These are phyloP conservation scores for Cutaneotrichosporon sp. DNA, from an alignment of 1,284 basidiomycete genomes.

Conservation along the genomic window DNA sequence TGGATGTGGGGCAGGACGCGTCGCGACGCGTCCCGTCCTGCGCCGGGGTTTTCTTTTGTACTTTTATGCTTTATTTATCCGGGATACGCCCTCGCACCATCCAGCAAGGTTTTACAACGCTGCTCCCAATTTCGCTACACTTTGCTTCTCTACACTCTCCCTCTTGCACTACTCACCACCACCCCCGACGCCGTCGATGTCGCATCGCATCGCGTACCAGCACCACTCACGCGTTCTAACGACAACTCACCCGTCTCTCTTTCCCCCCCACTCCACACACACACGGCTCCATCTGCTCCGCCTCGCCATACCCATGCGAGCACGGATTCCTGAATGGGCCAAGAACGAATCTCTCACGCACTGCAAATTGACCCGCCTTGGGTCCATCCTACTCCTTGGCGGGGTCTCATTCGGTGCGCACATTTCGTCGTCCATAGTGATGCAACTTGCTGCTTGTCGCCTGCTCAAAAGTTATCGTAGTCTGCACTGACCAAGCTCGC, in stretches of 20 bases:
- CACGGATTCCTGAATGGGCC: conserved; percentile 45
- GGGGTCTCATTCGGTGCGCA: conserved; percentile 25
- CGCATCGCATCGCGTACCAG: no score
- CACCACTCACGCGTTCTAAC: no score
- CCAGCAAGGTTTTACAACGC: no score
- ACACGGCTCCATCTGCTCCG: conserved; percentile 42
- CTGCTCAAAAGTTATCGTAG: background rate
- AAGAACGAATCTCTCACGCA: conserved; percentile 21
- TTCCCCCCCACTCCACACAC: background rate
- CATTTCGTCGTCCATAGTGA: conserved; percentile 2
- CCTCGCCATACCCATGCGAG: conserved; percentile 29
- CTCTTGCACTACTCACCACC: no score
- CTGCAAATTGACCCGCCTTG: conserved; percentile 22
- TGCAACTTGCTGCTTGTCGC: background rate
- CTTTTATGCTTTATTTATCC: no score
- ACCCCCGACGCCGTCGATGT: no score
- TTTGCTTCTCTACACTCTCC: no score
- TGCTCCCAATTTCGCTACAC: no score
- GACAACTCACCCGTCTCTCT: background rate
- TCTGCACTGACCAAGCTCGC: conserved; percentile 13
- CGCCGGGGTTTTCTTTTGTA: no score
- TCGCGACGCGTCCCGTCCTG: background rate
- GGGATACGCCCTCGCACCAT: no score
- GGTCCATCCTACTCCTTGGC: conserved; percentile 16
- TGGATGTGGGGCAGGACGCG: background rate